These are phyloP conservation scores for Phaeosphaeria sp. DNA, from an alignment of 2,329 filamentous ascomycete species.

Conservation along the genomic window DNA sequence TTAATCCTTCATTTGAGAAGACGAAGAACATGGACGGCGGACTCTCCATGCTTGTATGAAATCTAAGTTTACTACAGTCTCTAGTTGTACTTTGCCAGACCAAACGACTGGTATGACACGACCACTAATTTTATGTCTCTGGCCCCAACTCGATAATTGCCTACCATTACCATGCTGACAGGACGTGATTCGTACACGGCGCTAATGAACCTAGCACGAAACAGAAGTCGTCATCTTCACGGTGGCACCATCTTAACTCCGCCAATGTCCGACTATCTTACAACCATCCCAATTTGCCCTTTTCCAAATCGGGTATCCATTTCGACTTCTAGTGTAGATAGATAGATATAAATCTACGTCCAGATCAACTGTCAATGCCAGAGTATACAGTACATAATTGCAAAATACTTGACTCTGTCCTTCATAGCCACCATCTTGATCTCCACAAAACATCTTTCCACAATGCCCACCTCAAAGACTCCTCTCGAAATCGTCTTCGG, in stretches of 20 bases:
- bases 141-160: too few relatives aligned
- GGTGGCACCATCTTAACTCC: not conserved
- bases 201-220: not conserved
- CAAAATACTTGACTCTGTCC: not conserved
- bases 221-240: not conserved
- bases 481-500: slow-evolving; percentile 38
- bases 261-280: not conserved
- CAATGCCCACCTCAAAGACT: not conserved
- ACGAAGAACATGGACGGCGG: too few relatives aligned
- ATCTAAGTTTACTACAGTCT: too few relatives aligned
- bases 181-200: too few relatives aligned
- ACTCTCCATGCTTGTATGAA: too few relatives aligned
- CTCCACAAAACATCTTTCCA: not conserved
- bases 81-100: too few relatives aligned
- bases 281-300: not conserved
- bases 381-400: not conserved
- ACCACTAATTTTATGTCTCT: too few relatives aligned
- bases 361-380: not conserved
- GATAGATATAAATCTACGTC: not conserved
- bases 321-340: not conserved
- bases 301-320: not conserved
- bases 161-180: too few relatives aligned
- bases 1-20: too few relatives aligned
- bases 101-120: too few relatives aligned
- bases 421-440: not conserved